Evolutionary conservation across 441 rosid species (phyloP), one percentile per base, ranked within the genome.

Genomic region (Populus hybrid): DNA sequence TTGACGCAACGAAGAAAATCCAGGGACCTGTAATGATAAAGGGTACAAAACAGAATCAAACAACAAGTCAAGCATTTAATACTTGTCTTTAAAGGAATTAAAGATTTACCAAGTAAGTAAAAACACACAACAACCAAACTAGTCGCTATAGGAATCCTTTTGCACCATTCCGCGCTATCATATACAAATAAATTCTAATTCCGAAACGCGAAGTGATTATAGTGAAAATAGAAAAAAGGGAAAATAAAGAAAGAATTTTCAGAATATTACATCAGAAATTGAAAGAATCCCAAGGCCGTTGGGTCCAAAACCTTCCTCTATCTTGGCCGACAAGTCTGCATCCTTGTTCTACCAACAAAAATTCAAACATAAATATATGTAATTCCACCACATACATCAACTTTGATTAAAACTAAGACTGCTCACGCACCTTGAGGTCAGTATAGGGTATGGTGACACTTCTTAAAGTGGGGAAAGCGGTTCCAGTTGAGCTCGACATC

Each of bases 281-380:
- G 97, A 86, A 69, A 95, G 82, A 78, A 95, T 94, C 72, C 97
- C 98, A 42, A 92, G 90, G 36, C 97, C 99, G 69, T 86, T 85
- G 26, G 95, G 93, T 84, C 99, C 98, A 71, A 95, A 90, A 40
- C 95, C 99, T 84, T 89, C 82, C 82, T 89, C 95, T 77, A 95
- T 94, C 89, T 87, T 90, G 78, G 20, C 64, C 16, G 97, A 90
- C 79, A 94, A 84, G 80, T 92, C 93, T 67, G 85, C 78, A 56
- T 77, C 71, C 80, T 74, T 89, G 82, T 95, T 95, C 98, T 93
- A 82, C 7, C n/a, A 50, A 50, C 59, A 50, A 16, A 6, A 63
- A 33, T n/a, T 53, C 71, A 71, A 78, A 72, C 81, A 61, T 76
- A 76, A 18, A n/a, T 18, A 7, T 0, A 50, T 1, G n/a, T 5